These are phyloP conservation scores for Podila clonocystis DNA, from an alignment of 192 early-diverging fungal species.

Conservation along the genomic window DNA sequence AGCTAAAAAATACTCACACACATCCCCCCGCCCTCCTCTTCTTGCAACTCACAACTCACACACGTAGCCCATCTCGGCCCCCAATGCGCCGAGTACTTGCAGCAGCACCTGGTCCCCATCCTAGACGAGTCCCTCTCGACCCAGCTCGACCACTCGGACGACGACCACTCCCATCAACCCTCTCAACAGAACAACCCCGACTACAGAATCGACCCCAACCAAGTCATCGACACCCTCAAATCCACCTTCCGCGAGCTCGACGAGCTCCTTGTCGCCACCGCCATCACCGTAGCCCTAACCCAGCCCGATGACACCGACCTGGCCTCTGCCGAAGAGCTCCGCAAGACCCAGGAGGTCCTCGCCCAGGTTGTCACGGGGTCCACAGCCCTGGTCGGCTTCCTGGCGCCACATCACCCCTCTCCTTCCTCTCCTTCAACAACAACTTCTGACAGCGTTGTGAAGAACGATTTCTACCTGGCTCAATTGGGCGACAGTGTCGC, in stretches of 20 bases:
- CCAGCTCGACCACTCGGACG: constrained; percentile 38
- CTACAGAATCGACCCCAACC: constrained; percentile 42
- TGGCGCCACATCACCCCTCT: not conserved
- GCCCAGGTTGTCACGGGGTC: constrained; percentile 15
- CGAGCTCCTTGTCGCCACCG: constrained; percentile 39
- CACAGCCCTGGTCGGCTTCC: constrained; percentile 36
- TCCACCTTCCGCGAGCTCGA: constrained; percentile 46
- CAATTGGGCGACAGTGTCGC: constrained; percentile 42
- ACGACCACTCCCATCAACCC: constrained; percentile 6
- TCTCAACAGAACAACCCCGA: constrained; percentile 1
- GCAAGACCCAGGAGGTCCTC: constrained; percentile 33
- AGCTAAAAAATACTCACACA: not conserved
- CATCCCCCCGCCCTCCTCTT: not conserved
- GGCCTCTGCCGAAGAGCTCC: constrained; percentile 15
- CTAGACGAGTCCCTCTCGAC: constrained; percentile 46
- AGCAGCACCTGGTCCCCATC: constrained; percentile 44
- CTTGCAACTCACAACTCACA: too few species aligned
- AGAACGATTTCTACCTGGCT: constrained; percentile 34
- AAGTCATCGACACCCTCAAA: constrained; percentile 48
- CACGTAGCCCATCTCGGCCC: constrained; percentile 38
- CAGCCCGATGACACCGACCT: constrained; percentile 20
- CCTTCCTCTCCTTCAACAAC: not conserved
- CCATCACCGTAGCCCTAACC: constrained; percentile 34
- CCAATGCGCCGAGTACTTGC: constrained; percentile 48
- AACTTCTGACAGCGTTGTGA: not conserved